These are phyloP conservation scores for Papiliotrema nemorosa DNA, from an alignment of 1,284 basidiomycete species.

Conservation along the genomic window DNA sequence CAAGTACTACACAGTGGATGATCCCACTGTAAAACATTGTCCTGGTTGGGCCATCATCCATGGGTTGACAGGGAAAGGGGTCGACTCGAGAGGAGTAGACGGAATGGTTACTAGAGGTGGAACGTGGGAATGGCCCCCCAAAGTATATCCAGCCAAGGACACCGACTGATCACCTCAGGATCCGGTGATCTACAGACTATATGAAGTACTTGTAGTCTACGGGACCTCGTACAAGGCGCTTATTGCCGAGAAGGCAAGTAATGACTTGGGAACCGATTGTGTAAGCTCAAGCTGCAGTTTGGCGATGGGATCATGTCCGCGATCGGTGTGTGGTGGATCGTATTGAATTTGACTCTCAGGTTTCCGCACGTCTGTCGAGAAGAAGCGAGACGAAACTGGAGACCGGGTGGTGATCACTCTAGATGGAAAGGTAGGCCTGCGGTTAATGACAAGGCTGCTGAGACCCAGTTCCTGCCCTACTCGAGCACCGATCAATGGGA, in stretches of 20 bases:
- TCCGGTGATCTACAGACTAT: slow-evolving; percentile 78
- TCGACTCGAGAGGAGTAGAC: slow-evolving; percentile 24
- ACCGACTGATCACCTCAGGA: slow-evolving; percentile 51
- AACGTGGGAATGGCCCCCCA: slow-evolving; percentile 40
- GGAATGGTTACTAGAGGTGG: slow-evolving; percentile 36
- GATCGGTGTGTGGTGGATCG: slow-evolving; percentile 54
- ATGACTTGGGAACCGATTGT: not conserved
- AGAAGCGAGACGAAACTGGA: slow-evolving; percentile 74
- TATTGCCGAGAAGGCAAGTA: slow-evolving; percentile 75
- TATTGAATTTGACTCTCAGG: slow-evolving; percentile 31
- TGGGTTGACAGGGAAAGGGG: slow-evolving; percentile 23
- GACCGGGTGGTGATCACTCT: slow-evolving; percentile 78
- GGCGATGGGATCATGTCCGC: slow-evolving; percentile 90
- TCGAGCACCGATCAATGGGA: slow-evolving; percentile 23
- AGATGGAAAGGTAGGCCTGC: slow-evolving; percentile 58
- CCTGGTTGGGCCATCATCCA: slow-evolving; percentile 49
- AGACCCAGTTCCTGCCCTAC: slow-evolving; percentile 27
- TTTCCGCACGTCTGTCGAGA: slow-evolving; percentile 68
- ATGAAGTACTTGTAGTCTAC: slow-evolving; percentile 80
- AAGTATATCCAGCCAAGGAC: slow-evolving; percentile 12
- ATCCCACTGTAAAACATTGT: slow-evolving; percentile 7
- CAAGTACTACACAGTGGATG: slow-evolving; percentile 4
- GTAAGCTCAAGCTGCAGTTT: slow-evolving; percentile 55
- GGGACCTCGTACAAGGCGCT: slow-evolving; percentile 62
- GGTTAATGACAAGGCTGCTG: not conserved